Conservation (phyloP, 2,329 filamentous ascomycete species). For the Xylariaceae sp. region DNA sequence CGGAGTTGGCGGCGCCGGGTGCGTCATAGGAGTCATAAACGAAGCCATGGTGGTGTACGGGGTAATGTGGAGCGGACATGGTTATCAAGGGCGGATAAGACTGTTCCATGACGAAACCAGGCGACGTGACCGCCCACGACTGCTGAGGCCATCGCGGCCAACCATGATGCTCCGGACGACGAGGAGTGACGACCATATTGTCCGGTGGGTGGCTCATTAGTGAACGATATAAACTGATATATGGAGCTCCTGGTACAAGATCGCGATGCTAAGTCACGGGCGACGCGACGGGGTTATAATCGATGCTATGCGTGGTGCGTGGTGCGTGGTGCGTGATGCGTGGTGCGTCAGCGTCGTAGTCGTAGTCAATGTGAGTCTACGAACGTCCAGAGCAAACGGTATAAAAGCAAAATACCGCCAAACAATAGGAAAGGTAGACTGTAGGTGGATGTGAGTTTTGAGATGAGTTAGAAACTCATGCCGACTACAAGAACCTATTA, state of each 20-base stretch:
- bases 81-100: slow-evolving; percentile 42
- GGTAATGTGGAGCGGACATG: slow-evolving; percentile 27
- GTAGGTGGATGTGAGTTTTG: neutral
- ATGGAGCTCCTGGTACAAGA: neutral
- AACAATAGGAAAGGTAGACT: slow-evolving; percentile 14
- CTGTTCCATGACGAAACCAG: slow-evolving; percentile 43
- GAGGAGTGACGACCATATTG: slow-evolving; percentile 9
- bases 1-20: slow-evolving; percentile 4
- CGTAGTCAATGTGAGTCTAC: slow-evolving; percentile 3
- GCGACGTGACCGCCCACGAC: slow-evolving; percentile 39
- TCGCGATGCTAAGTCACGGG: neutral
- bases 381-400: slow-evolving; percentile 7
- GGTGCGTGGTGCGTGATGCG: neutral
- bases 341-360: slow-evolving; percentile 3
- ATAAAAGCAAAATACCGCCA: slow-evolving; percentile 20
- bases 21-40: slow-evolving; percentile 14
- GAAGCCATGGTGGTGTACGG: slow-evolving; percentile 14
- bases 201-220: neutral
- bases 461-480: slow-evolving; percentile 6
- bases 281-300: neutral
- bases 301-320: neutral
- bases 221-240: slow-evolving; percentile 1
- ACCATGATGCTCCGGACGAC: slow-evolving; percentile 24
- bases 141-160: slow-evolving; percentile 54
- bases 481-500: slow-evolving; percentile 16